Percentiles rank a stretch among this genome's conserved stretches.
Evolutionary conservation across 805 yeast genomes (phyloP).

Genomic region (Candida palmyrensis): DNA sequence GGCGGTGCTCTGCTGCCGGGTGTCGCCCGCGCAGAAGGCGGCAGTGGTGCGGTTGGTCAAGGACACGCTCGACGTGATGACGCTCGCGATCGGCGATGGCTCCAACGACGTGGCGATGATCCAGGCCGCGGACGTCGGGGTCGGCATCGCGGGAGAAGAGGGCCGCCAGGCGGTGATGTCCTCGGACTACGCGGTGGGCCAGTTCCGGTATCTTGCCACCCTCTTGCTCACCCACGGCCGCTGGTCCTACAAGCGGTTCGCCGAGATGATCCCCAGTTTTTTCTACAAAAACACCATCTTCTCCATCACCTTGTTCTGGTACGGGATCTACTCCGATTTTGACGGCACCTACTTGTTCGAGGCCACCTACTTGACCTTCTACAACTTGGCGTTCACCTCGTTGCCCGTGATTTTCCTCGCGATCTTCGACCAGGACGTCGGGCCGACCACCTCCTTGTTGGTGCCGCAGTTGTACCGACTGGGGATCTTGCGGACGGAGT

Average conservation of each 20-base stretch:
- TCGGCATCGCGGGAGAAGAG: slow-evolving; percentile 90
- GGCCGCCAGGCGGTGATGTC: slow-evolving; percentile 89
- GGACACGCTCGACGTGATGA: slow-evolving; percentile 71
- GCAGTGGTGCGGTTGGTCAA: slow-evolving; percentile 79
- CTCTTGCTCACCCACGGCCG: slow-evolving; percentile 74
- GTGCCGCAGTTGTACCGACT: slow-evolving; percentile 72
- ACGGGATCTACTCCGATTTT: slow-evolving; percentile 65
- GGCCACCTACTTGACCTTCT: slow-evolving; percentile 75
- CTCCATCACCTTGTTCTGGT: slow-evolving; percentile 74
- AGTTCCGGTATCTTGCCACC: slow-evolving; percentile 66
- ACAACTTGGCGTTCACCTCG: slow-evolving; percentile 79
- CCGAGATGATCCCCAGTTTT: slow-evolving; percentile 81
- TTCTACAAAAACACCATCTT: slow-evolving; percentile 77
- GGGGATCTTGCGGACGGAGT: slow-evolving; percentile 70
- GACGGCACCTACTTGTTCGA: slow-evolving; percentile 80
- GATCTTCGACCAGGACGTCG: slow-evolving; percentile 77
- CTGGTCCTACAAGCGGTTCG: slow-evolving; percentile 78
- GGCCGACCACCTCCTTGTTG: slow-evolving; percentile 58
- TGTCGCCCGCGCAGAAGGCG: slow-evolving; percentile 84
- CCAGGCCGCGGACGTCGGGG: slow-evolving; percentile 83
- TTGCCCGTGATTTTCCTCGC: slow-evolving; percentile 76
- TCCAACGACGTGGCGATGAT: slow-evolving; percentile 90
- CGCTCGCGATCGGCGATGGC: slow-evolving; percentile 85
- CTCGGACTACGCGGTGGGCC: slow-evolving; percentile 82
- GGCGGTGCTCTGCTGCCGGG: slow-evolving; percentile 82